Evolutionary conservation across 352 stramenopile genomes (phyloP).

Genomic region (Phytopythium kandeliae): DNA sequence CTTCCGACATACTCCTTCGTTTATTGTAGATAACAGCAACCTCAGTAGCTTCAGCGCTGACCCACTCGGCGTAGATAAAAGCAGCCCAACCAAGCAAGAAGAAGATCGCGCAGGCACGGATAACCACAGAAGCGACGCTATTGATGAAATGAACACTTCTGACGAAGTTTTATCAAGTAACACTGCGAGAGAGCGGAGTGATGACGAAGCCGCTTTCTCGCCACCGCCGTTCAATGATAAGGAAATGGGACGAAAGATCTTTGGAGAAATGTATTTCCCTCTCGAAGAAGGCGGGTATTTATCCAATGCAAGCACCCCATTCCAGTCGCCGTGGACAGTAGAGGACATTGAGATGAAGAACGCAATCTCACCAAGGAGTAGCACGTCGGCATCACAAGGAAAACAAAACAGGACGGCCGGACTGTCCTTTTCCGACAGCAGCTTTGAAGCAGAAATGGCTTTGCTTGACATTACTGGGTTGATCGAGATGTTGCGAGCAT

Average conservation of each 20-base stretch:
- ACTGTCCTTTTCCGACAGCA: conserved; percentile 3
- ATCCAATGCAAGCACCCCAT: conserved; percentile 38
- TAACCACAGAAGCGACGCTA: background rate
- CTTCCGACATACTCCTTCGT: background rate
- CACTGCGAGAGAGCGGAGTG: background rate
- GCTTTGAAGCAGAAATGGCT: conserved; percentile 19
- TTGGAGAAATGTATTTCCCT: conserved; percentile 85
- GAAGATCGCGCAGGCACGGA: too few species aligned
- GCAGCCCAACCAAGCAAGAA: background rate
- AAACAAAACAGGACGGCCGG: background rate
- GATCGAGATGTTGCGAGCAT: conserved; percentile 9
- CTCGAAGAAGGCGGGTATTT: conserved; percentile 74
- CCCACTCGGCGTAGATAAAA: too few species aligned
- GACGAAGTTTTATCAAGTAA: too few species aligned
- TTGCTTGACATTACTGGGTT: conserved; percentile 15
- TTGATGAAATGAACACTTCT: too few species aligned
- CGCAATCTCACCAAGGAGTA: background rate
- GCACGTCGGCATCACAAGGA: background rate
- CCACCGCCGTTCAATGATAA: conserved; percentile 52
- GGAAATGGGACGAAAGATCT: conserved; percentile 76
- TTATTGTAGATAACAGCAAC: too few species aligned
- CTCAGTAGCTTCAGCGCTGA: background rate
- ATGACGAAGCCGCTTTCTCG: background rate
- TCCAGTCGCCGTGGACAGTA: conserved; percentile 24
- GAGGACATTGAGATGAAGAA: conserved; percentile 25